phyloP scores from a whole-genome alignment of 495 filamentous ascomycete species.

The Penicillium crystallinum region DNA sequence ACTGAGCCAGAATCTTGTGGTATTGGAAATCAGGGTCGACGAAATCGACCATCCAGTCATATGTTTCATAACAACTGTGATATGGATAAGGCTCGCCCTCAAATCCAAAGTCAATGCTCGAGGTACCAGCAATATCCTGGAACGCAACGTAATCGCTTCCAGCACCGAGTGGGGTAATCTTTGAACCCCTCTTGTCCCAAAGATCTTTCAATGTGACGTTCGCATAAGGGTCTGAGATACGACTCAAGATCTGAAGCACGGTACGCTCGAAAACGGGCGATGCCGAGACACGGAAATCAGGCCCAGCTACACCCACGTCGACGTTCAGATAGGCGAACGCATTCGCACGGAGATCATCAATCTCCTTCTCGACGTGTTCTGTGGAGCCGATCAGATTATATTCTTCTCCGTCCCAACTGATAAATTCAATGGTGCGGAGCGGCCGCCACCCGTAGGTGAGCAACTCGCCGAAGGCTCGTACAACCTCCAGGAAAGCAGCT shows the following conservation, averaged over 20 bases:
- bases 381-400: constrained; percentile 95
- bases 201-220: constrained; percentile 70
- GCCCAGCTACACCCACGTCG: constrained; percentile 74
- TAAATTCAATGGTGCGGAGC: constrained; percentile 88
- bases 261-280: constrained; percentile 72
- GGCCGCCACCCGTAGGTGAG: constrained; percentile 76
- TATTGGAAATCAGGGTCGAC: constrained; percentile 80
- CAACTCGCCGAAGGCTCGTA: constrained; percentile 75
- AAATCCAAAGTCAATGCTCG: constrained; percentile 84
- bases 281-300: constrained; percentile 66
- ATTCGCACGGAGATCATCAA: constrained; percentile 52
- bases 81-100: constrained; percentile 63
- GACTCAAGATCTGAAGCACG: constrained; percentile 65
- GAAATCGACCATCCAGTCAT: constrained; percentile 74
- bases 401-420: constrained; percentile 89
- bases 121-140: constrained; percentile 88
- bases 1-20: constrained; percentile 71
- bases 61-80: constrained; percentile 84
- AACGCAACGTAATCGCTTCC: constrained; percentile 91
- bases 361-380: constrained; percentile 77
- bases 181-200: constrained; percentile 63
- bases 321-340: constrained; percentile 88
- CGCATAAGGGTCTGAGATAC: constrained; percentile 62
- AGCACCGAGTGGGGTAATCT: constrained; percentile 62
- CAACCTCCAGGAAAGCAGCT: constrained; percentile 83